Percentiles rank a stretch among this genome's conserved stretches.
These are phyloP conservation scores for Saccharomyces pastorianus DNA, from an alignment of 1,139 yeast species.

Conservation along the genomic window DNA sequence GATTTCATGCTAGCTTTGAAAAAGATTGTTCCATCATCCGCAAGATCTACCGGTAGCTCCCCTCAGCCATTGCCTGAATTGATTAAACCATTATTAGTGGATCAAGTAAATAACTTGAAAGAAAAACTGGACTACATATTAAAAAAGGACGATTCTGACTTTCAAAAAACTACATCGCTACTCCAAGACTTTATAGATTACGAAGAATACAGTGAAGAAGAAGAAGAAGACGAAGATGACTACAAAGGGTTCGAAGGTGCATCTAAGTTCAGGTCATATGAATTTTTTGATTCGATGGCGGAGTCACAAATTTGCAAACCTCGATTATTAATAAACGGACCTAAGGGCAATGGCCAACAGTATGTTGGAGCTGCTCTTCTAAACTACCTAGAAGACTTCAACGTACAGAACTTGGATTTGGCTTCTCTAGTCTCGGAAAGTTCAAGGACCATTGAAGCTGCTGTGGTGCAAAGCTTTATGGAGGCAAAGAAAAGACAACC, in stretches of 20 bases:
- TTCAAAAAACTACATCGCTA: conserved; percentile 25
- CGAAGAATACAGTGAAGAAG: conserved; percentile 23
- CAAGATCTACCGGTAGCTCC: conserved; percentile 68
- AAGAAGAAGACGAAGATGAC: conserved; percentile 34
- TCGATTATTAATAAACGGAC: conserved; percentile 64
- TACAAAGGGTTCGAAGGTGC: conserved; percentile 68
- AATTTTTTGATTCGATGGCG: conserved; percentile 33
- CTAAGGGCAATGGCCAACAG: conserved; percentile 80
- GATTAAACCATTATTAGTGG: conserved; percentile 52
- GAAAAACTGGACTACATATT: conserved; percentile 48
- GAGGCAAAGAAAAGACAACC: conserved; percentile 92
- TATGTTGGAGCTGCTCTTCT: conserved; percentile 78
- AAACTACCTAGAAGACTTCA: conserved; percentile 81
- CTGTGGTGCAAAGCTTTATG: conserved; percentile 72
- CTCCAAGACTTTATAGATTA: conserved; percentile 30
- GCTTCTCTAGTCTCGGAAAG: conserved; percentile 75
- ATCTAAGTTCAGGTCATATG: conserved; percentile 37
- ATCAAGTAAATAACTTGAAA: conserved; percentile 42
- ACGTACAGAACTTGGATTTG: conserved; percentile 78
- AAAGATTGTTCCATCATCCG: conserved; percentile 85
- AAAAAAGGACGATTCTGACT: conserved; percentile 29
- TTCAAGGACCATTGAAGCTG: conserved; percentile 75
- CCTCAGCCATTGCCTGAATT: conserved; percentile 76
- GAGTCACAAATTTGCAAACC: conserved; percentile 75
- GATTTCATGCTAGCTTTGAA: conserved; percentile 85